Evolutionary conservation across 2,329 filamentous ascomycete species (phyloP).

Genomic region (Fusarium robinianum): DNA sequence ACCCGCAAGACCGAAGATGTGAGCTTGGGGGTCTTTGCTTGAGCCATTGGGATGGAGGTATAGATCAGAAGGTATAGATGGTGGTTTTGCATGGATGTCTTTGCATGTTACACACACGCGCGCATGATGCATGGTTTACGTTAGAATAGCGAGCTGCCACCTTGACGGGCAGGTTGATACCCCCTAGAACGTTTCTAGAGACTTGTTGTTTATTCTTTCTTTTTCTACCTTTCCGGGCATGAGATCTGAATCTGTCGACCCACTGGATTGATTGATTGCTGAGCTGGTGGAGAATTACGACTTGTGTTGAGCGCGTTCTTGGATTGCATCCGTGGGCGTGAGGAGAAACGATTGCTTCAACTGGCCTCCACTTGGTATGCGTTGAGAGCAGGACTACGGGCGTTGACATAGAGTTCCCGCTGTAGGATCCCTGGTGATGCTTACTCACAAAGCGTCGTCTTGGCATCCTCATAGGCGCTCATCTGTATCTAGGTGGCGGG

Average conservation of each 20-base stretch:
- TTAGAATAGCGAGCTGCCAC: slow-evolving; percentile 15
- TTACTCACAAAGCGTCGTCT: not conserved
- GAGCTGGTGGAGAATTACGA: slow-evolving; percentile 1
- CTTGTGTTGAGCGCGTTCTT: no score
- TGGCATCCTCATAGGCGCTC: no score
- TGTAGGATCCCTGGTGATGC: not conserved
- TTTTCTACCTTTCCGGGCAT: slow-evolving; percentile 10
- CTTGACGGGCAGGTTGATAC: slow-evolving; percentile 27
- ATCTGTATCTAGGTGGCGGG: no score
- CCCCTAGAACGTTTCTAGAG: slow-evolving; percentile 30
- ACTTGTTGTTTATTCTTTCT: slow-evolving; percentile 21
- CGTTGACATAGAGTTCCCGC: not conserved
- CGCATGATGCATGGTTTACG: slow-evolving; percentile 20
- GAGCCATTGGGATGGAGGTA: no score
- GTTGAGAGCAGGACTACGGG: not conserved
- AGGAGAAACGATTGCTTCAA: no score
- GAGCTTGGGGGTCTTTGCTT: slow-evolving; percentile 7
- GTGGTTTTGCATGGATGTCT: slow-evolving; percentile 4
- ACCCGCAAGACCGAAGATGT: slow-evolving; percentile 3
- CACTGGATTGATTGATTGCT: slow-evolving; percentile 8
- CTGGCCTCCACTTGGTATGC: not conserved
- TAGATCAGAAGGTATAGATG: not conserved
- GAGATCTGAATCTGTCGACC: slow-evolving; percentile 20
- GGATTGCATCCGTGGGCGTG: no score
- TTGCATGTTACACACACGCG: slow-evolving; percentile 13